Percentiles rank a stretch among this genome's conserved stretches.
These are phyloP conservation scores for Filobasidium floriforme DNA, from an alignment of 768 basidiomycete species.

Conservation along the genomic window DNA sequence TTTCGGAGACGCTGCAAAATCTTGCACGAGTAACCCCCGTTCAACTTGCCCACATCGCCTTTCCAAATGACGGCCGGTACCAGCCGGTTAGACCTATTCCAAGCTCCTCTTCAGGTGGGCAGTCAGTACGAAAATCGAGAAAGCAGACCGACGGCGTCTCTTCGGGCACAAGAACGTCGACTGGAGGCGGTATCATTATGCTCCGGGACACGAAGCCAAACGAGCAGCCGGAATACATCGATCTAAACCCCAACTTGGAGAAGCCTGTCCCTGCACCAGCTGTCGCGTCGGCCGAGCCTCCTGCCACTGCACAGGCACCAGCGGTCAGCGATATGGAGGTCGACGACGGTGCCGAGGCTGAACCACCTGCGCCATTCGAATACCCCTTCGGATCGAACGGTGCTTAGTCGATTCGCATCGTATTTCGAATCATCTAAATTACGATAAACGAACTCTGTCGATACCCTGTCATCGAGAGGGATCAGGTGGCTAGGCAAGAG, in stretches of 20 bases:
- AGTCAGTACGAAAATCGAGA: constrained; percentile 5
- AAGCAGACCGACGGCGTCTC: constrained; percentile 1
- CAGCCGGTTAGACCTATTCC: constrained; percentile 75
- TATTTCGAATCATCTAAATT: no score
- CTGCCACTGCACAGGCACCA: constrained; percentile 15
- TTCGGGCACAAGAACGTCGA: constrained; percentile 28
- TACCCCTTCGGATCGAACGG: constrained; percentile 18
- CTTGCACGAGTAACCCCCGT: constrained; percentile 86
- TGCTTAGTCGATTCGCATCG: constrained; percentile 1
- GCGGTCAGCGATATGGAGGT: constrained; percentile 50
- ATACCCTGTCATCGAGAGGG: no score
- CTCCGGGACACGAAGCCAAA: constrained; percentile 65
- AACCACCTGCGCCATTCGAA: constrained; percentile 71
- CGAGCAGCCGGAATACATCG: constrained; percentile 68
- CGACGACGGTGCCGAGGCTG: constrained; percentile 63
- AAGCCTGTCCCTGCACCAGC: constrained; percentile 42
- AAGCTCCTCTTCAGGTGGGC: constrained; percentile 33
- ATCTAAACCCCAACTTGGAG: constrained; percentile 44
- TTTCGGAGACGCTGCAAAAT: constrained; percentile 69
- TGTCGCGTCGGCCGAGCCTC: constrained; percentile 41
- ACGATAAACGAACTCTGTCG: no score
- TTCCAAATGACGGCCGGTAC: constrained; percentile 67
- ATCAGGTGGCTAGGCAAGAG: no score
- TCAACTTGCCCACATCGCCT: constrained; percentile 74
- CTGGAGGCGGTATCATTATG: constrained; percentile 82